Conservation (phyloP, 2,329 filamentous ascomycete genomes). For the Paecilomyces dactylethromorphus region DNA sequence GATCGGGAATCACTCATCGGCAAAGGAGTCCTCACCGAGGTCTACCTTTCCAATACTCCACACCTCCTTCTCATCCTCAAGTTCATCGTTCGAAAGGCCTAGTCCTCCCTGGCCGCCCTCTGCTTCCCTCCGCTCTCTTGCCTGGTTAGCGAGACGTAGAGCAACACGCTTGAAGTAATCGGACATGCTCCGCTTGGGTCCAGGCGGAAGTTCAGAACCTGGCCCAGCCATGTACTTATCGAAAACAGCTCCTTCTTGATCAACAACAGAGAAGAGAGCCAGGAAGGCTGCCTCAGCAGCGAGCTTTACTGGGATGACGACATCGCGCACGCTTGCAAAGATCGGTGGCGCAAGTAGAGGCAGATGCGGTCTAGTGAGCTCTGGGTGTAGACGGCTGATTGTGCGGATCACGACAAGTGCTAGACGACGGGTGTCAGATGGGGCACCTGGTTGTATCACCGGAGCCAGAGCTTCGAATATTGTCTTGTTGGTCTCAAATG, state of each 20-base stretch:
- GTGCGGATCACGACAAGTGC: conserved; percentile 84
- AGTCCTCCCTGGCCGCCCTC: conserved; percentile 83
- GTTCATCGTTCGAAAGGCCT: conserved; percentile 81
- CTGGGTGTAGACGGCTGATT: conserved; percentile 69
- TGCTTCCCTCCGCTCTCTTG: conserved; percentile 80
- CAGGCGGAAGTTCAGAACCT: conserved; percentile 59
- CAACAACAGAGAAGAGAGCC: conserved; percentile 80
- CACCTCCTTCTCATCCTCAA: conserved; percentile 90
- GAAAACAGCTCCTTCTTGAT: conserved; percentile 78
- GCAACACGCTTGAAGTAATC: conserved; percentile 97
- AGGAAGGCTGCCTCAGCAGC: conserved; percentile 93
- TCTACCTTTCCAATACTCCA: conserved; percentile 94
- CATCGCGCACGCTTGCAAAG: conserved; percentile 84
- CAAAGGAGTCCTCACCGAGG: conserved; percentile 52
- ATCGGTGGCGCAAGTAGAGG: conserved; percentile 72
- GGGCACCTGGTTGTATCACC: conserved; percentile 68
- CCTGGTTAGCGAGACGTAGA: conserved; percentile 74
- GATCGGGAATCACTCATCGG: conserved; percentile 21
- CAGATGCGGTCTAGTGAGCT: conserved; percentile 75
- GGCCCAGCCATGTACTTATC: conserved; percentile 78
- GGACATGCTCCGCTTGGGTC: conserved; percentile 79
- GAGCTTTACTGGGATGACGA: conserved; percentile 90
- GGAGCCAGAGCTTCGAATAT: conserved; percentile 72
- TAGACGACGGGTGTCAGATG: conserved; percentile 77
- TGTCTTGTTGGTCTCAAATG: conserved; percentile 69